phyloP scores from a whole-genome alignment of 2,329 filamentous ascomycete genomes.

The Myriosclerotinia duriaeana region DNA sequence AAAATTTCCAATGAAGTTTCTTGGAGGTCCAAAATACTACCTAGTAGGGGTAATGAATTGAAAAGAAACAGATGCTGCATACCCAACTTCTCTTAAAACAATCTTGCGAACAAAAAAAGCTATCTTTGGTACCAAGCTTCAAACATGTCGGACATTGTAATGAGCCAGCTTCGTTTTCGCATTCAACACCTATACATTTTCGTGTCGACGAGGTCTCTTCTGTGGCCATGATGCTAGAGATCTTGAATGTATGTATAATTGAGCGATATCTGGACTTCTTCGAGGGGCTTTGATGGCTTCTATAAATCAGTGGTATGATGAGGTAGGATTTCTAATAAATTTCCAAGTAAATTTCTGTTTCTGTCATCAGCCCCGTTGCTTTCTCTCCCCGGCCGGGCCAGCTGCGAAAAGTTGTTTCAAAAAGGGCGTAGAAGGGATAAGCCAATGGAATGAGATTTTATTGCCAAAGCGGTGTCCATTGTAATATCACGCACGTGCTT shows the following conservation, averaged over 20 bases:
- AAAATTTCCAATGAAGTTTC: background rate
- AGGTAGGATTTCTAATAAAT: background rate
- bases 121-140: slow-evolving; percentile 82
- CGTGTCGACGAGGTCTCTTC: slow-evolving; percentile 56
- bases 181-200: slow-evolving; percentile 80
- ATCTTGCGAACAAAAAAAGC: slow-evolving; percentile 96
- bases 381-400: background rate
- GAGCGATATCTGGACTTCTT: background rate
- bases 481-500: background rate
- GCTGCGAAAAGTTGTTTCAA: background rate
- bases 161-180: slow-evolving; percentile 78
- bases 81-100: slow-evolving; percentile 99
- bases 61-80: slow-evolving; percentile 41
- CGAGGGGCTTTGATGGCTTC: background rate
- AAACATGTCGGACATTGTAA: slow-evolving; percentile 95
- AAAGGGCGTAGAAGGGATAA: background rate
- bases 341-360: background rate
- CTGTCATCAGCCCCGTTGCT: slow-evolving; percentile 1
- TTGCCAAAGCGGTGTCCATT: slow-evolving; percentile 11
- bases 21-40: background rate
- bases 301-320: background rate
- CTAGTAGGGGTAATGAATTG: background rate
- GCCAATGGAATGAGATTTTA: background rate
- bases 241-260: background rate
- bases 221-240: slow-evolving; percentile 27